Percentiles rank a stretch among this genome's conserved stretches.
These are phyloP conservation scores for Ustulina deusta DNA, from an alignment of 2,329 filamentous ascomycete species.

Conservation along the genomic window DNA sequence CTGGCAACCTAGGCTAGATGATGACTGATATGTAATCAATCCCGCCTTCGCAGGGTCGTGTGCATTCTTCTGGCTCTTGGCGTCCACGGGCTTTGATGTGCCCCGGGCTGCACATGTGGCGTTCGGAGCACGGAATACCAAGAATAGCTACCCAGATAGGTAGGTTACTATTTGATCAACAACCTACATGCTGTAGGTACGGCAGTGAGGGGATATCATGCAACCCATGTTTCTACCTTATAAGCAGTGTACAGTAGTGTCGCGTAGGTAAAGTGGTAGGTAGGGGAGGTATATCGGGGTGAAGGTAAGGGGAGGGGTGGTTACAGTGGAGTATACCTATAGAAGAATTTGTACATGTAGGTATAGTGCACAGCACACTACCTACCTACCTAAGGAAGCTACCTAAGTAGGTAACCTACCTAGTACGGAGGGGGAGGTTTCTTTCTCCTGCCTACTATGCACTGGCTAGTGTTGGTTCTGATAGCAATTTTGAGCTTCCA, in stretches of 20 bases:
- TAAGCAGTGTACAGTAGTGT: neutral
- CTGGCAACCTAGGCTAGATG: neutral
- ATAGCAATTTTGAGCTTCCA: neutral
- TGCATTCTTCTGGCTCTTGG: constrained; percentile 6
- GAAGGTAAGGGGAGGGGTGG: neutral
- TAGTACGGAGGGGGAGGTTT: too few species aligned
- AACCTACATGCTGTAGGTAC: neutral
- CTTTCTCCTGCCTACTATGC: too few species aligned
- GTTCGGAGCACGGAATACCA: neutral
- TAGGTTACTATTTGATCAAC: neutral
- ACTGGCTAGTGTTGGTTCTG: neutral
- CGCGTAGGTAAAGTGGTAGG: too few species aligned
- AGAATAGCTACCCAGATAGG: too few species aligned
- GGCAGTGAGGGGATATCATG: too few species aligned
- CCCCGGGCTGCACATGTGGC: neutral
- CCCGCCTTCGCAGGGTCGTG: neutral
- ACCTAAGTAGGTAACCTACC: neutral
- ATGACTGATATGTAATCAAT: constrained; percentile 12
- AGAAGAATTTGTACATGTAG: neutral
- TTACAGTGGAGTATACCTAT: constrained; percentile 19
- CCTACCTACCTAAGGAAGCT: neutral
- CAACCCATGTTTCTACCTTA: too few species aligned
- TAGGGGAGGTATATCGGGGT: neutral
- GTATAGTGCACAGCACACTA: too few species aligned
- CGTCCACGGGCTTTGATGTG: neutral